phyloP scores from a whole-genome alignment of 169 alveolate species.

The Miamiensis avidus region DNA sequence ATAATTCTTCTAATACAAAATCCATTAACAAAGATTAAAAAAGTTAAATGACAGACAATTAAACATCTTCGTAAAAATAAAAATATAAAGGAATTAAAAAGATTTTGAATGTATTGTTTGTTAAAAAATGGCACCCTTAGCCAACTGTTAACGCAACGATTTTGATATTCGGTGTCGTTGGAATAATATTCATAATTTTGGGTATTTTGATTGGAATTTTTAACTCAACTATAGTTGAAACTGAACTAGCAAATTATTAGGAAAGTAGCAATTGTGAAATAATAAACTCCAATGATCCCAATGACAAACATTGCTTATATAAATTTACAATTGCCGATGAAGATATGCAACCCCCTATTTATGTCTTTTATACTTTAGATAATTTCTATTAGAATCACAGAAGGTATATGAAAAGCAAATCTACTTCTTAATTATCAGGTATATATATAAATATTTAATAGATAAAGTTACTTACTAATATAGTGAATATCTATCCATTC shows the following conservation, averaged over 20 bases:
- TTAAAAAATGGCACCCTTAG: constrained; percentile 64
- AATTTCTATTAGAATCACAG: constrained; percentile 82
- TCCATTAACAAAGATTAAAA: too few relatives aligned
- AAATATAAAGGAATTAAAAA: background rate
- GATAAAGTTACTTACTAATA: too few relatives aligned
- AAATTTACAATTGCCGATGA: constrained; percentile 20
- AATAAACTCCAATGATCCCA: constrained; percentile 9
- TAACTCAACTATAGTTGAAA: constrained; percentile 46
- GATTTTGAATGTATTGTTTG: constrained; percentile 33
- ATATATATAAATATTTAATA: too few relatives aligned
- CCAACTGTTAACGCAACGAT: constrained; percentile 64
- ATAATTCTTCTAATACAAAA: too few relatives aligned
- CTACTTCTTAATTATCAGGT: constrained; percentile 55
- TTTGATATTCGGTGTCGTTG: constrained; percentile 46
- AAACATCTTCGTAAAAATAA: background rate
- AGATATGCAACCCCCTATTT: constrained; percentile 66
- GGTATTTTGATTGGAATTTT: constrained; percentile 59
- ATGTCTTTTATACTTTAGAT: constrained; percentile 78
- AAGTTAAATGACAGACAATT: too few relatives aligned
- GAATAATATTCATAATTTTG: constrained; percentile 53
- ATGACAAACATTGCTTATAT: constrained; percentile 13
- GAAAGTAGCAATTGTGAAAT: constrained; percentile 19
- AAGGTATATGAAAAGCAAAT: constrained; percentile 74
- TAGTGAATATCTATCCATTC: too few relatives aligned
- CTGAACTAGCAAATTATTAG: constrained; percentile 29